Base-by-base conservation (phyloP, 495 filamentous ascomycete genomes). In the Podospora sp. region DNA sequence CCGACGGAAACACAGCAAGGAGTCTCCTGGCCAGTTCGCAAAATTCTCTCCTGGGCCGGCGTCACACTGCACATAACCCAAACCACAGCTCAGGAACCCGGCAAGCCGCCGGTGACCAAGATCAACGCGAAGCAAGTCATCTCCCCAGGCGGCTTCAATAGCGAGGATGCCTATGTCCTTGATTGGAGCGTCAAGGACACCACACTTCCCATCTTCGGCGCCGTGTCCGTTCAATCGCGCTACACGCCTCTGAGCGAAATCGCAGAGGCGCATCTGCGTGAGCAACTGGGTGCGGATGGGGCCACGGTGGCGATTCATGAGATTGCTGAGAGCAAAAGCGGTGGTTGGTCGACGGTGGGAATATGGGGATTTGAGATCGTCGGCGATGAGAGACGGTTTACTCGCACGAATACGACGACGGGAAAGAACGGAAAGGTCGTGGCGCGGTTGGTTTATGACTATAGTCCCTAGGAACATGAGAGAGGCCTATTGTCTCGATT, bases 1-100 rank as follows among this genome's bases (percentile, higher is more conserved):
- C 25, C 33, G 2, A 8, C 29, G 8, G 8, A 33, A 3, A 33
- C 29, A 33, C 56, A 59, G 56, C 58, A 60, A 60, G 58, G 58
- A 3, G 26, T 60, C 24, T 36, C 58, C 12, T 60, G 58, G 58
- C 58, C 58, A 1, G 14, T 60, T 21, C 58, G 58, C 16, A 60
- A 60, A 40, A 60, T 60, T n/a, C 58, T 60, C 18, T n/a, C 27
- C 58, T 60, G 24, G 24, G 58, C 58, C 29, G 58, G 58, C 27
- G 58, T 60, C 27, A 21, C 58, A 20, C 58, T 60, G 4, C 58
- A 60, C 29, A 20, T 40, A 27, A 46, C 58, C 11, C 58, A 60
- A 24, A 60, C 58, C n/a, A 12, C 22, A 21, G 57, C 57, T 7
- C 25, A 6, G 3, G 29, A 33, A 8, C 29, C 29, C 29, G 27